Percentiles rank a stretch among this genome's conserved stretches.
Evolutionary conservation across 2,329 filamentous ascomycete genomes (phyloP).

Genomic region (Cyphellophora europaea): DNA sequence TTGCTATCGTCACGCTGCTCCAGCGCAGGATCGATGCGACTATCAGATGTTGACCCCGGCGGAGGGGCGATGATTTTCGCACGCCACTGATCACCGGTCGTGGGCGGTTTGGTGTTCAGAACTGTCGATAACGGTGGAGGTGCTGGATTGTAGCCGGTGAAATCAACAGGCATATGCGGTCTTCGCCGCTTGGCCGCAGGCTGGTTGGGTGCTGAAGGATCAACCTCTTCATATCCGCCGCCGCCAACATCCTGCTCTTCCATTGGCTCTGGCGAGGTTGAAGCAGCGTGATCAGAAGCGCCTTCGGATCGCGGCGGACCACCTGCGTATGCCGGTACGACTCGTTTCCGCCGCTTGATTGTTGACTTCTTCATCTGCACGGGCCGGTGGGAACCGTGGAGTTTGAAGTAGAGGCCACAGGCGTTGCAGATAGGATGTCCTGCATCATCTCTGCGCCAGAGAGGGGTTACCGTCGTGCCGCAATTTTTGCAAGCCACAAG

Average conservation of each 20-base stretch:
- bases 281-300: conserved; percentile 7
- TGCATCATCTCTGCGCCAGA: conserved; percentile 89
- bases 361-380: conserved; percentile 98
- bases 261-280: conserved; percentile 14
- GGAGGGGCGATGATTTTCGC: conserved; percentile 1
- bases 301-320: conserved; percentile 11
- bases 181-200: neutral
- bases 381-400: conserved; percentile 85
- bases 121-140: neutral
- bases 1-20: neutral
- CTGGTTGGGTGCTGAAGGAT: neutral
- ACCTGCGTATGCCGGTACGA: conserved; percentile 65
- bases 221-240: neutral
- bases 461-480: conserved; percentile 86
- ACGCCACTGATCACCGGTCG: neutral
- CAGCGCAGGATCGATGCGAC: neutral
- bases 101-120: neutral
- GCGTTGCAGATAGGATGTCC: conserved; percentile 98
- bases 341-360: conserved; percentile 90
- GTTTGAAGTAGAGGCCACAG: conserved; percentile 92
- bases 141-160: conserved; percentile 25
- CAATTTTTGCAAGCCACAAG: conserved; percentile 96
- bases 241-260: conserved; percentile 19
- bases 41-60: no score
- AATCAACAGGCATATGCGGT: conserved; percentile 2